A percentile compares a stretch with the other conserved stretches of the same genome.
phyloP scores from a whole-genome alignment of 352 stramenopile genomes.

The Plasmopara muralis region DNA sequence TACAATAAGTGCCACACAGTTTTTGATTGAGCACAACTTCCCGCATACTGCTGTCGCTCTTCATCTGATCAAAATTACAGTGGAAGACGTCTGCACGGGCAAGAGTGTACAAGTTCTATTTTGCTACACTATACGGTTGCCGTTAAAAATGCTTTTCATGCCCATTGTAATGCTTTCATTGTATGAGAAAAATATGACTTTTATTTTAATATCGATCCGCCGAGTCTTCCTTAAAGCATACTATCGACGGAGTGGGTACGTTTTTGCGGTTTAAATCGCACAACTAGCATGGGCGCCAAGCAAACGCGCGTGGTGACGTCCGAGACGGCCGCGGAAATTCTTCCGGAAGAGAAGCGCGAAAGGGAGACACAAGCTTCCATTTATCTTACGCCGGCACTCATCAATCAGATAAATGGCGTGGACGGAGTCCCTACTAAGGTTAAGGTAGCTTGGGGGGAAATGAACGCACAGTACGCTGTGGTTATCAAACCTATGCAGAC shows the following conservation, averaged over 20 bases:
- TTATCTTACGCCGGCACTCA: conserved; percentile 57
- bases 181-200: too few species aligned
- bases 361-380: conserved; percentile 49
- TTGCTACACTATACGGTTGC: too few species aligned
- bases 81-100: too few species aligned
- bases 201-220: neutral
- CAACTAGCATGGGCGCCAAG: conserved; percentile 52
- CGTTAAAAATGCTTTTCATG: too few species aligned
- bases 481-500: too few species aligned
- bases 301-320: conserved; percentile 68
- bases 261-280: too few species aligned
- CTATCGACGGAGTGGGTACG: neutral
- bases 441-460: conserved; percentile 8
- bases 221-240: conserved; percentile 3
- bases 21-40: too few species aligned
- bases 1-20: too few species aligned
- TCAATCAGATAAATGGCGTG: conserved; percentile 61
- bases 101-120: too few species aligned
- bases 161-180: too few species aligned
- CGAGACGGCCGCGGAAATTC: conserved; percentile 39
- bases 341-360: conserved; percentile 34
- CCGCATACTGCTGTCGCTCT: too few species aligned
- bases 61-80: too few species aligned
- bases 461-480: conserved; percentile 42
- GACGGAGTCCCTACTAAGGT: conserved; percentile 11